These are phyloP conservation scores for Chaetomium sp. DNA, from an alignment of 2,329 filamentous ascomycete genomes.

Conservation along the genomic window DNA sequence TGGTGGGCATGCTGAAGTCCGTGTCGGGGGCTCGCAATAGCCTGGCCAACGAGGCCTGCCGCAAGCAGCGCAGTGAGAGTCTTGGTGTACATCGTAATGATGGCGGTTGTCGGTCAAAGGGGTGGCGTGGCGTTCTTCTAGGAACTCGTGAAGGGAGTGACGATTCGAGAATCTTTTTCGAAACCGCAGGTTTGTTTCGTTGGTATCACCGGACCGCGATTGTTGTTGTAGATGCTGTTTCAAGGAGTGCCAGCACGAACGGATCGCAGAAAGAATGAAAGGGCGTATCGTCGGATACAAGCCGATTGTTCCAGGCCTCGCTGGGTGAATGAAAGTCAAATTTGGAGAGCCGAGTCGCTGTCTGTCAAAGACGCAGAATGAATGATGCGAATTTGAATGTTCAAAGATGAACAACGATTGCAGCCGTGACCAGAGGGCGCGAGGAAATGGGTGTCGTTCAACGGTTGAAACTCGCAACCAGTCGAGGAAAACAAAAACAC, in stretches of 20 bases:
- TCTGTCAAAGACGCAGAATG: slow-evolving; percentile 49
- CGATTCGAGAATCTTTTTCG: no score
- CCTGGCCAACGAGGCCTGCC: slow-evolving; percentile 39
- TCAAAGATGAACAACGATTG: slow-evolving; percentile 13
- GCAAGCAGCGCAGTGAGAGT: slow-evolving; percentile 37
- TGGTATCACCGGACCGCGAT: no score
- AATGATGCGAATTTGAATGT: slow-evolving; percentile 31
- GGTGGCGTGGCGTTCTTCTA: no score
- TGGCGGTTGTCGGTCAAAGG: background rate
- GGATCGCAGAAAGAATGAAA: slow-evolving; percentile 21
- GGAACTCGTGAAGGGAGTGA: no score
- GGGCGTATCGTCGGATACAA: slow-evolving; percentile 13
- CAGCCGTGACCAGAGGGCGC: slow-evolving; percentile 12
- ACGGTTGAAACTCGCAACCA: slow-evolving; percentile 21
- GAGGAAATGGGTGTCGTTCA: slow-evolving; percentile 11
- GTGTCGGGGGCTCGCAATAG: slow-evolving; percentile 37
- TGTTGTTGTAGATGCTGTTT: no score
- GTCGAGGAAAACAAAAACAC: slow-evolving; percentile 6
- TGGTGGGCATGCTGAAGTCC: slow-evolving; percentile 31
- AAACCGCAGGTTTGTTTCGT: no score
- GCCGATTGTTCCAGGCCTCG: slow-evolving; percentile 8
- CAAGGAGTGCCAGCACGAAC: slow-evolving; percentile 21
- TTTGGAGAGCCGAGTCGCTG: slow-evolving; percentile 24
- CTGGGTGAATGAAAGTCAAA: slow-evolving; percentile 16
- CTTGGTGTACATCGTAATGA: slow-evolving; percentile 38